Evolutionary conservation across 2,329 filamentous ascomycete species (phyloP), one percentile per base, ranked within the genome.

Genomic region (Pezizomycotina sp.): DNA sequence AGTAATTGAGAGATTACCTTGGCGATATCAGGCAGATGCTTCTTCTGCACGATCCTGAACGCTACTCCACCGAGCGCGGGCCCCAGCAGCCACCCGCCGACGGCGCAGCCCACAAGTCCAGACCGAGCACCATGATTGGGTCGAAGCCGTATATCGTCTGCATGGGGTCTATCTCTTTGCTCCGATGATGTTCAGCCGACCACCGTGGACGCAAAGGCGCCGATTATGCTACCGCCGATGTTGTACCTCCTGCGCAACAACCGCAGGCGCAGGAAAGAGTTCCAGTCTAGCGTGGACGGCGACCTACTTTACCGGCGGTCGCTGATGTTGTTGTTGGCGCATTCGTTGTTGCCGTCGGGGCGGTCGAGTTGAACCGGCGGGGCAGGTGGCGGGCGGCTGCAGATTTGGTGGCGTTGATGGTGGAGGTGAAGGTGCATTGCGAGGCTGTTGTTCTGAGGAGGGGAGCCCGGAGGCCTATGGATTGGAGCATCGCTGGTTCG

Each of bases 191-290:
- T 71, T 59, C 2, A 72, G 10, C 77, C 75, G 2, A 59, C 62
- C 2, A 66, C 62, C 1, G 79, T 77, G 41, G 70, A 71, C 8
- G 64, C 60, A 4, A 74, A 47, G 26, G 75, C 74, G 21, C 69
- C 71, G 21, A 71, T 56, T 34, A 82, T 64, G 29, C 79, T 86
- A 47, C 82, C 83, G 31, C 68, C 69, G 23, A 92, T 69, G 55
- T 86, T 82, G 62, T 84, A 78, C 51, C 79, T 72, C 43, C 86
- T 76, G 37, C 86, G 79, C 42, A 74, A 77, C 51, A 82, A 78
- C 53, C 86, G 82, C 42, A 95, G 74, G 55, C 73, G 71, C 65
- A 95, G 92, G 65, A 92, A 95, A 34, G 72, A 74, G 62, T 93
- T 77, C 86, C 86, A 95, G 60, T 82, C 71, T 26, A 84, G 69